A percentile compares a stretch with the other conserved stretches of the same genome.
Conservation (phyloP, 2,329 filamentous ascomycete genomes). For the Chaetothyriales sp. region DNA sequence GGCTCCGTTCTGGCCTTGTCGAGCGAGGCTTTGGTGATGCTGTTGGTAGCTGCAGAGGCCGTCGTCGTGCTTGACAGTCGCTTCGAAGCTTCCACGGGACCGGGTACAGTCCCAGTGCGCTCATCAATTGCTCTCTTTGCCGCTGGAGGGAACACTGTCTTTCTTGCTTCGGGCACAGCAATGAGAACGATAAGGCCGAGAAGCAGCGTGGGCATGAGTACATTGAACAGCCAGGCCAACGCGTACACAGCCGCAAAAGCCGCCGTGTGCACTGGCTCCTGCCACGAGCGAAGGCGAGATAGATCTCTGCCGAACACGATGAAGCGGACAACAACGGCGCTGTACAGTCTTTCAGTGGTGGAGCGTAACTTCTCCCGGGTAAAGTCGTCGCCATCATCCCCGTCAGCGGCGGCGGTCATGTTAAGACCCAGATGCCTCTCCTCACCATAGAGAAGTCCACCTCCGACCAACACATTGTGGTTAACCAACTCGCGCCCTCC, state of each 20-base stretch:
- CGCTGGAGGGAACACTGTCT: constrained; percentile 59
- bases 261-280: constrained; percentile 54
- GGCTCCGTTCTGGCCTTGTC: constrained; percentile 64
- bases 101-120: constrained; percentile 61
- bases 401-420: not conserved
- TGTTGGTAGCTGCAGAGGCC: constrained; percentile 42
- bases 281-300: constrained; percentile 64
- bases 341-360: constrained; percentile 68
- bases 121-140: constrained; percentile 59
- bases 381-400: constrained; percentile 67
- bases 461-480: not conserved
- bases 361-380: constrained; percentile 69
- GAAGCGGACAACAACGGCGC: constrained; percentile 58
- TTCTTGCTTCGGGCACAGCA: constrained; percentile 48
- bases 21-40: constrained; percentile 37
- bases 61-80: constrained; percentile 36
- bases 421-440: no score
- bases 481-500: not conserved
- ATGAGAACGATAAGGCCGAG: constrained; percentile 52
- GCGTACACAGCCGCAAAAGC: constrained; percentile 50
- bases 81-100: constrained; percentile 35
- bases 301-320: constrained; percentile 60
- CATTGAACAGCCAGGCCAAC: constrained; percentile 57
- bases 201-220: constrained; percentile 51
- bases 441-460: no score